Conservation (phyloP, 768 basidiomycete species). For the Rhodosporidiobolus odoratus region DNA sequence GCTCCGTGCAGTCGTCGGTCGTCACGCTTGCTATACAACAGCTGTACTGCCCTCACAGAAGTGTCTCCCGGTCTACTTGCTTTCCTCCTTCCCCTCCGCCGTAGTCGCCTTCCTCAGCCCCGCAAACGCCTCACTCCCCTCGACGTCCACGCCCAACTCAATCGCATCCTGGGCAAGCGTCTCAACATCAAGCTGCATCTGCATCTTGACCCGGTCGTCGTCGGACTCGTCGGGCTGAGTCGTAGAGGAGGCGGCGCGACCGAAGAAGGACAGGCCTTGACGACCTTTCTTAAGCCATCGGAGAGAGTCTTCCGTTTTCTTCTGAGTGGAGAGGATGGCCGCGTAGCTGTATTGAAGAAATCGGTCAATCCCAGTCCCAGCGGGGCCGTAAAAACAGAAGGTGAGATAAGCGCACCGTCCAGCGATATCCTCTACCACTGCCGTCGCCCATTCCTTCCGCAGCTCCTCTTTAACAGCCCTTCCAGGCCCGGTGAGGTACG, state of each 20-base stretch:
- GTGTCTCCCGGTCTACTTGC: too few relatives aligned
- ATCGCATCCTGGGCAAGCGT: slow-evolving; percentile 74
- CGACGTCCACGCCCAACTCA: slow-evolving; percentile 61
- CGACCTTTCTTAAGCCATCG: slow-evolving; percentile 81
- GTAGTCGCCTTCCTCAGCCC: slow-evolving; percentile 43
- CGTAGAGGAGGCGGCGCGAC: slow-evolving; percentile 48
- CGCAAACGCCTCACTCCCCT: slow-evolving; percentile 42
- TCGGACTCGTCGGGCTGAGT: slow-evolving; percentile 64
- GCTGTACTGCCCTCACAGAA: too few relatives aligned
- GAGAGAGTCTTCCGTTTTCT: slow-evolving; percentile 86
- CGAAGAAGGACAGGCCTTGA: slow-evolving; percentile 66
- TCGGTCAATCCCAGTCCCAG: not conserved
- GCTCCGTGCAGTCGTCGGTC: not conserved
- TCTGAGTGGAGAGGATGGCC: slow-evolving; percentile 71
- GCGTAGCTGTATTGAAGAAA: slow-evolving; percentile 58
- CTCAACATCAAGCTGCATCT: slow-evolving; percentile 81
- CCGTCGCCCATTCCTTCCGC: slow-evolving; percentile 43
- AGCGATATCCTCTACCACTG: slow-evolving; percentile 45
- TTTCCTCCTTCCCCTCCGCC: slow-evolving; percentile 24
- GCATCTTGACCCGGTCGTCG: slow-evolving; percentile 73
- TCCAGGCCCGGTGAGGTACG: slow-evolving; percentile 60
- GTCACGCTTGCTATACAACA: too few relatives aligned
- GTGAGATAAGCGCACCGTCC: slow-evolving; percentile 40
- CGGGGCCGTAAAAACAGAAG: not conserved
- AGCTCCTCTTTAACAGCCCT: slow-evolving; percentile 57